These are phyloP conservation scores for Guyanaporus albipodus DNA, from an alignment of 768 basidiomycete species.

Conservation along the genomic window DNA sequence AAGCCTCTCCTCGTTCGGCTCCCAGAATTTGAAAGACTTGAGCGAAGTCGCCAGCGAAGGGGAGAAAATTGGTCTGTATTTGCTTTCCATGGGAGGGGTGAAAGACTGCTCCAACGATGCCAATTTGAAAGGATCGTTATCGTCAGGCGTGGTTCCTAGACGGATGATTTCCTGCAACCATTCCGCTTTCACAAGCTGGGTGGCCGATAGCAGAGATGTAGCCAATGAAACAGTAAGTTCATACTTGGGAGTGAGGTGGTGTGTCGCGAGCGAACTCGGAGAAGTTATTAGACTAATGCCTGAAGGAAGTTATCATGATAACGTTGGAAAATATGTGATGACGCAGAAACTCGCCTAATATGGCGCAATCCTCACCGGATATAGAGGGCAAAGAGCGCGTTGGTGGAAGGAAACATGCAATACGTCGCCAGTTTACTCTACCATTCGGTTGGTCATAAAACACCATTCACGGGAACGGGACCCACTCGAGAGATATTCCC, in stretches of 20 bases:
- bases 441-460: conserved; percentile 1
- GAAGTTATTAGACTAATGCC: conserved; percentile 55
- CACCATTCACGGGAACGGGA: not conserved
- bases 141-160: conserved; percentile 38
- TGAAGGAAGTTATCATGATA: not conserved
- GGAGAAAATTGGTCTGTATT: conserved; percentile 58
- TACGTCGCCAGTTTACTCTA: conserved; percentile 49
- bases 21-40: conserved; percentile 57
- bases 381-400: conserved; percentile 34
- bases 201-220: conserved; percentile 54
- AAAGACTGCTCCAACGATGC: conserved; percentile 50
- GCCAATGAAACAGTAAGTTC: conserved; percentile 47
- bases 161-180: conserved; percentile 65
- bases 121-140: conserved; percentile 32
- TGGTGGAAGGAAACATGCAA: conserved; percentile 47
- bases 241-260: conserved; percentile 57
- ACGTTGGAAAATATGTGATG: not conserved
- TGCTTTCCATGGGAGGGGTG: conserved; percentile 45
- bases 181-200: conserved; percentile 58
- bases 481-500: conserved; percentile 46
- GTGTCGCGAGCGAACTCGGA: conserved; percentile 48
- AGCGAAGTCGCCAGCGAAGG: conserved; percentile 44
- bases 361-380: conserved; percentile 42
- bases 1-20: conserved; percentile 60
- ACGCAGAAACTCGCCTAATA: conserved; percentile 45